Conservation (phyloP, 805 yeast species). For the Kodamaea kakaduensis region DNA sequence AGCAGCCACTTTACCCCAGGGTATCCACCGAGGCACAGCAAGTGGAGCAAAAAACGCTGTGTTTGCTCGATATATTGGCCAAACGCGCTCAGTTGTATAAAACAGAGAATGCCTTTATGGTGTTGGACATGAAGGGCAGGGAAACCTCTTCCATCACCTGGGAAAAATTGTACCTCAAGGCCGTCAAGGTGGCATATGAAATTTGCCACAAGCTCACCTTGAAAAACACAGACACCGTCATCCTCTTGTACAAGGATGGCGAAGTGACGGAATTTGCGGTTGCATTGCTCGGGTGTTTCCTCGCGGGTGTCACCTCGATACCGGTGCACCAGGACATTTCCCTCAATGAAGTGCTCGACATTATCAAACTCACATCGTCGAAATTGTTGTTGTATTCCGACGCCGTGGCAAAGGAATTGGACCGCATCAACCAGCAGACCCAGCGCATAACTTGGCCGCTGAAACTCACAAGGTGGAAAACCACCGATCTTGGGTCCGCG, state of each 20-base stretch:
- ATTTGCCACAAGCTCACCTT: slow-evolving; percentile 68
- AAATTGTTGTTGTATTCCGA: slow-evolving; percentile 81
- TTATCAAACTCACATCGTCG: slow-evolving; percentile 69
- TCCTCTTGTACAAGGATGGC: slow-evolving; percentile 74
- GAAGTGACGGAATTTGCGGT: slow-evolving; percentile 84
- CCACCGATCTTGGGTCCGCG: slow-evolving; percentile 77
- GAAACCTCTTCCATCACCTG: slow-evolving; percentile 74
- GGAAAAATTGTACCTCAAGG: slow-evolving; percentile 80
- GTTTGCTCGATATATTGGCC: slow-evolving; percentile 67
- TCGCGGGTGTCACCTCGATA: slow-evolving; percentile 92
- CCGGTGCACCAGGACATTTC: slow-evolving; percentile 80
- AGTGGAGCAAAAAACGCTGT: slow-evolving; percentile 36
- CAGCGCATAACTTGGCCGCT: slow-evolving; percentile 64
- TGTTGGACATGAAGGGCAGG: slow-evolving; percentile 76
- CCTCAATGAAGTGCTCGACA: slow-evolving; percentile 63
- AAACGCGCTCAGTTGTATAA: slow-evolving; percentile 66
- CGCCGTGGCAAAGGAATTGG: slow-evolving; percentile 68
- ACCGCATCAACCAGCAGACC: slow-evolving; percentile 46
- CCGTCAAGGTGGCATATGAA: slow-evolving; percentile 85
- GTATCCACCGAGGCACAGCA: slow-evolving; percentile 25
- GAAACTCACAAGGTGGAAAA: slow-evolving; percentile 72
- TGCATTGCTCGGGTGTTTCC: slow-evolving; percentile 85
- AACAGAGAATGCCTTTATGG: slow-evolving; percentile 62
- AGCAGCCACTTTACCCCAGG: slow-evolving; percentile 63
- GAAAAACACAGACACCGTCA: slow-evolving; percentile 78